phyloP scores from a whole-genome alignment of 1,139 yeast species.

The Pichia kudriavzevii region DNA sequence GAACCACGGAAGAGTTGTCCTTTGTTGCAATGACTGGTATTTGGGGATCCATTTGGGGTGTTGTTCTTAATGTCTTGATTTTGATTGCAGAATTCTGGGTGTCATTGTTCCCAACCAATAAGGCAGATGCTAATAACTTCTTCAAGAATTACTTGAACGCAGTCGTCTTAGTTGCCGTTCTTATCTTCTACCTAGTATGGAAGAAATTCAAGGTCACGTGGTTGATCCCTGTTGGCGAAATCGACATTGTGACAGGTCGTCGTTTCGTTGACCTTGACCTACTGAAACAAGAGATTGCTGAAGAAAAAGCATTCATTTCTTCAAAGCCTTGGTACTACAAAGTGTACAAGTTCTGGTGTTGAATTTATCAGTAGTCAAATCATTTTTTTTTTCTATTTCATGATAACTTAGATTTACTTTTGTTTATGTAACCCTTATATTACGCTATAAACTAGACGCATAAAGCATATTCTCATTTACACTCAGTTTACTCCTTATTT shows the following conservation, averaged over 20 bases:
- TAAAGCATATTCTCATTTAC: too few species aligned
- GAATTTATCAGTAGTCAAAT: conserved; percentile 1
- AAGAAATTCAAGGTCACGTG: conserved; percentile 31
- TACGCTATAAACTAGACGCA: too few species aligned
- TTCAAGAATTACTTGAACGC: conserved; percentile 43
- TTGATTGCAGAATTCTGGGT: conserved; percentile 56
- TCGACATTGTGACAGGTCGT: conserved; percentile 61
- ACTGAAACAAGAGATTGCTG: conserved; percentile 51
- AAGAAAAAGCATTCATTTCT: conserved; percentile 43
- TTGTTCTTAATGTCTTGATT: conserved; percentile 48
- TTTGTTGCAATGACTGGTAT: conserved; percentile 60
- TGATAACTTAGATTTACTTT: too few species aligned
- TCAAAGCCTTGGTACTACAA: conserved; percentile 44
- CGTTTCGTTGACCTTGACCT: conserved; percentile 52
- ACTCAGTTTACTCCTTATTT: too few species aligned
- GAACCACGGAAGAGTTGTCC: conserved; percentile 54
- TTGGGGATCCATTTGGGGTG: conserved; percentile 59
- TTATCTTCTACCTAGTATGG: conserved; percentile 24
- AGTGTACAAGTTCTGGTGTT: conserved; percentile 45
- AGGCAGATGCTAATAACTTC: conserved; percentile 34
- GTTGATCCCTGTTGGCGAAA: conserved; percentile 38
- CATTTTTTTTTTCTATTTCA: too few species aligned
- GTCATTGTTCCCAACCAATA: conserved; percentile 32
- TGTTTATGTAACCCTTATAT: too few species aligned
- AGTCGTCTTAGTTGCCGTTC: conserved; percentile 38